Evolutionary conservation across 371 early-diverging fungal genomes (phyloP).

Genomic region (Rhizomucor miehei): DNA sequence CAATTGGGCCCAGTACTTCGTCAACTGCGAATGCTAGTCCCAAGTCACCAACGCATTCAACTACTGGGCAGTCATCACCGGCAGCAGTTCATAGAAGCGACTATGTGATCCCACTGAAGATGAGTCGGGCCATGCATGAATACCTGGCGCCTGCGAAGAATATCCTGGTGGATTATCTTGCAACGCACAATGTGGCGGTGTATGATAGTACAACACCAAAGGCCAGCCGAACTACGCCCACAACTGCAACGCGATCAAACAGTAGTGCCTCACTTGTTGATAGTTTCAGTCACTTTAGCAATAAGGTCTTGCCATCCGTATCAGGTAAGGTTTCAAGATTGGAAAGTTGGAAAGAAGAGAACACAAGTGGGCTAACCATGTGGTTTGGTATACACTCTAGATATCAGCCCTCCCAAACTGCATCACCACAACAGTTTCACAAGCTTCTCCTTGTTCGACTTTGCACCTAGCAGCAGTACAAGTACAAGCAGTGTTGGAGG

Average conservation of each 20-base stretch:
- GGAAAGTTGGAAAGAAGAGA: not conserved
- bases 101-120: conserved; percentile 17
- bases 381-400: not conserved
- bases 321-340: conserved; percentile 5
- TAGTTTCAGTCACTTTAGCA: conserved; percentile 16
- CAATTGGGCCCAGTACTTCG: conserved; percentile 4
- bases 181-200: conserved; percentile 12
- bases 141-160: conserved; percentile 15
- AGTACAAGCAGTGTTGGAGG: conserved; percentile 1
- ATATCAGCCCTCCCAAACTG: conserved; percentile 7
- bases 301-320: conserved; percentile 15
- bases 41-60: conserved; percentile 13
- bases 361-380: not conserved
- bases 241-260: not conserved
- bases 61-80: conserved; percentile 9
- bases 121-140: conserved; percentile 11
- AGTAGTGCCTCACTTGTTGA: conserved; percentile 13
- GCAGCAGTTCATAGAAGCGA: conserved; percentile 1
- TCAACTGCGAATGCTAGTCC: conserved; percentile 5
- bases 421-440: conserved; percentile 14
- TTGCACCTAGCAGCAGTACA: conserved; percentile 12
- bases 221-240: conserved; percentile 12
- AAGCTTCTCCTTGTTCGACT: conserved; percentile 15
- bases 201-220: conserved; percentile 13
- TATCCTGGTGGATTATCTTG: conserved; percentile 13